These are phyloP conservation scores for Cadophora gregata DNA, from an alignment of 2,329 filamentous ascomycete genomes.

Conservation along the genomic window DNA sequence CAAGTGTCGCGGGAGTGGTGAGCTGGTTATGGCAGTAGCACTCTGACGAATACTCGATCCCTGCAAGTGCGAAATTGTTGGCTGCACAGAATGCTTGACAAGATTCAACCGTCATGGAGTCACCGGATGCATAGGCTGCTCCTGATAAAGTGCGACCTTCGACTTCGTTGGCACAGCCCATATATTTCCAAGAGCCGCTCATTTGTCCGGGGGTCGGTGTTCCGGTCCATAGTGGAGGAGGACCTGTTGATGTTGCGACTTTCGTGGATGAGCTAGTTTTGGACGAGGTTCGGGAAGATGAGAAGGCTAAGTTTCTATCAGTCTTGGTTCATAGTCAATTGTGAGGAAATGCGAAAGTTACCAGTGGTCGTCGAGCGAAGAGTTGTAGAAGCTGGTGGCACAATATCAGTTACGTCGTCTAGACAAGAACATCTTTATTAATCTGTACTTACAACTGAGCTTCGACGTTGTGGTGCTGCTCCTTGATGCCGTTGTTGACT, in stretches of 20 bases:
- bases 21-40: slow-evolving; percentile 35
- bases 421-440: background rate
- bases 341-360: background rate
- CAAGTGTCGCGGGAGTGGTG: slow-evolving; percentile 9
- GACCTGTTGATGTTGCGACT: slow-evolving; percentile 58
- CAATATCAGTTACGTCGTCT: background rate
- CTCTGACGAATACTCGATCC: slow-evolving; percentile 32
- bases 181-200: slow-evolving; percentile 37
- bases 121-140: slow-evolving; percentile 23
- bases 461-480: background rate
- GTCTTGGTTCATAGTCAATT: background rate
- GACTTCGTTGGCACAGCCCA: slow-evolving; percentile 42
- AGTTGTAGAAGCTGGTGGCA: background rate
- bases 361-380: background rate
- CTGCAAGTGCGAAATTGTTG: slow-evolving; percentile 31
- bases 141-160: slow-evolving; percentile 34
- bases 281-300: slow-evolving; percentile 10
- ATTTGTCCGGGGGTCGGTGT: slow-evolving; percentile 36
- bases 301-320: background rate
- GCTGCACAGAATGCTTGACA: slow-evolving; percentile 30
- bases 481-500: background rate
- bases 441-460: background rate
- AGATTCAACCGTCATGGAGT: slow-evolving; percentile 33
- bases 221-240: slow-evolving; percentile 28
- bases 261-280: slow-evolving; percentile 41